phyloP scores from a whole-genome alignment of 2,329 filamentous ascomycete species.

The Plenodomus tracheiphilus region DNA sequence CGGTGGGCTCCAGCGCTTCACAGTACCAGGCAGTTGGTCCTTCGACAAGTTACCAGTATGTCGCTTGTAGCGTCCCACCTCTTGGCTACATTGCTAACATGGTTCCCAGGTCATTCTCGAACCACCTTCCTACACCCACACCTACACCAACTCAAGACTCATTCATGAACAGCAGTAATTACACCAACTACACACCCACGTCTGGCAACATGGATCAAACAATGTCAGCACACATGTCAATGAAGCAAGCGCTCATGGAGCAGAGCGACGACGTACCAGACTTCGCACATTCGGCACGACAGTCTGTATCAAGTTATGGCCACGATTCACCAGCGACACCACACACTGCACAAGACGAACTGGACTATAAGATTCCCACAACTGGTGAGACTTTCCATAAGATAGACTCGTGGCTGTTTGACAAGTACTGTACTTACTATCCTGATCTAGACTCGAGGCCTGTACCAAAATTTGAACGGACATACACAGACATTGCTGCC shows the following conservation, averaged over 20 bases:
- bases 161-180: constrained; percentile 51
- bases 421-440: constrained; percentile 69
- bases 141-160: constrained; percentile 58
- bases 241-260: constrained; percentile 62
- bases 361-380: constrained; percentile 56
- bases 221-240: constrained; percentile 60
- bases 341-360: constrained; percentile 59
- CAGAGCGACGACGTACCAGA: constrained; percentile 56
- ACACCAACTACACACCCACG: constrained; percentile 51
- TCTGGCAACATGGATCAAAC: constrained; percentile 48
- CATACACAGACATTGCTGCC: constrained; percentile 81
- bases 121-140: constrained; percentile 58
- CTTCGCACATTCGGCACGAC: constrained; percentile 58
- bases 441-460: constrained; percentile 55
- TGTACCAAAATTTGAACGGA: constrained; percentile 77
- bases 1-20: constrained; percentile 42
- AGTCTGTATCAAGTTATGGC: constrained; percentile 63
- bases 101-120: constrained; percentile 50
- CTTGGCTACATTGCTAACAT: constrained; percentile 46
- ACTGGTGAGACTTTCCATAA: constrained; percentile 57
- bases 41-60: constrained; percentile 45
- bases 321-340: constrained; percentile 65
- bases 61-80: constrained; percentile 41
- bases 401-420: constrained; percentile 54
- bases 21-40: constrained; percentile 38